Percentiles rank a stretch among this genome's conserved stretches.
Evolutionary conservation across 441 rosid genomes (phyloP).

Genomic region (Pelargonium fulgidum): DNA sequence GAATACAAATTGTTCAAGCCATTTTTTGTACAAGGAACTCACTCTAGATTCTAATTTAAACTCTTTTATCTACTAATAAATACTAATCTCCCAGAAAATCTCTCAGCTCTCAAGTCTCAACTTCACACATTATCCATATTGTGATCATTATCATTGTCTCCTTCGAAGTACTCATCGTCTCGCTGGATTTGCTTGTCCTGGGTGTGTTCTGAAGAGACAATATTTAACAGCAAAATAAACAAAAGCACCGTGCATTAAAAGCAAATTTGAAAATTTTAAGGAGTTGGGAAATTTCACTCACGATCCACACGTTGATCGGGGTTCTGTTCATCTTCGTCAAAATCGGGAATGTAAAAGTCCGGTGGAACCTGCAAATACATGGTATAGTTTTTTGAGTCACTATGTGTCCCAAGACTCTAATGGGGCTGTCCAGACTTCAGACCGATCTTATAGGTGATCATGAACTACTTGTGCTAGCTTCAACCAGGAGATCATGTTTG

Average conservation of each 20-base stretch:
- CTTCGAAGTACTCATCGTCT: slow-evolving; percentile 81
- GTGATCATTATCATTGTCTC: slow-evolving; percentile 79
- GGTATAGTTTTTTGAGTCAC: no score
- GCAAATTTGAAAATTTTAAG: background rate
- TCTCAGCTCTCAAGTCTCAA: background rate
- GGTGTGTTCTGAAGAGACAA: slow-evolving; percentile 55
- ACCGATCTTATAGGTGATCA: no score
- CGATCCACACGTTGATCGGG: slow-evolving; percentile 83
- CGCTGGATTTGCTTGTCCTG: slow-evolving; percentile 88
- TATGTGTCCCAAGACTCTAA: no score
- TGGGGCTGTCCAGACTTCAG: no score
- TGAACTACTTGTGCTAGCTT: no score
- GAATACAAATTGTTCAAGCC: no score
- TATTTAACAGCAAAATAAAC: background rate
- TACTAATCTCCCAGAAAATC: background rate
- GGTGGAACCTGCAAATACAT: slow-evolving; percentile 72
- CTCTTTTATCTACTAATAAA: background rate
- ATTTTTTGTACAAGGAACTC: background rate
- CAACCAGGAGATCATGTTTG: no score
- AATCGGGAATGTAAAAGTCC: slow-evolving; percentile 86
- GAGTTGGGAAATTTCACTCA: slow-evolving; percentile 37
- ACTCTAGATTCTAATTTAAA: slow-evolving; percentile 4
- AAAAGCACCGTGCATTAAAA: background rate
- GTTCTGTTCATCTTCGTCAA: slow-evolving; percentile 82
- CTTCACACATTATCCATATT: slow-evolving; percentile 35